Evolutionary conservation across 129 eudicot genomes (phyloP), one percentile per base, ranked within the genome.

Genomic region (Lactuca sativa): DNA sequence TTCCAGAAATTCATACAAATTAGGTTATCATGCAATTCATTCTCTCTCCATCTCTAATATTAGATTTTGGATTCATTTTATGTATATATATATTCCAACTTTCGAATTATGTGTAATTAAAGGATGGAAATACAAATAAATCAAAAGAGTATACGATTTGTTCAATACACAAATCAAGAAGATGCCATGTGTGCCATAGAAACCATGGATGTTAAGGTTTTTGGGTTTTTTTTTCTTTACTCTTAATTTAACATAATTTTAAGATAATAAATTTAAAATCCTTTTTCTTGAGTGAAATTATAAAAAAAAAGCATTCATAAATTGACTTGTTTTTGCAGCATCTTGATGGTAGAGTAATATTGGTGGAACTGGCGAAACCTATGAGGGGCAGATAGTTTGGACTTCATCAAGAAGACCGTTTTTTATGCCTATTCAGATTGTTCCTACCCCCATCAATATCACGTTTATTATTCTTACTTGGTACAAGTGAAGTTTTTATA

Each of bases 91-190:
- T 54, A 16, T 56, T 43, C 12, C 47, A 21, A 37, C 62, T 47
- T 59, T 72, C 47, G 40, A 6, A 57, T 53, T 75, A 15, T 55
- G 21, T 64, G 73, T 76, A 88, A 91, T 88, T 44, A 82, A 68
- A 74, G 73, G 88, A 82, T 62, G 73, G 53, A 68, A 67, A 48
- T 37, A 75, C 83, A 48, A 77, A 76, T 63, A 85, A 62, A 74
- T 77, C 95, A 62, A 88, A 85, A 80, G 91, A 91, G 61, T 88
- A 47, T 73, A 91, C 91, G 3, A n/a, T 88, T 85, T 17, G 77
- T 85, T 9, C 88, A 88, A 59, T 88, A 85, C 71, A 83, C 67
- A 48, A 82, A 76, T 75, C 95, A 85, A 74, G 88, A 88, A 18
- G 90, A 79, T 55, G 95, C 95, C 61, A 59, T 88, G 80, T 72